Evolutionary conservation across 108 stramenopile genomes (phyloP).

Genomic region (Fragilaria crotonensis): DNA sequence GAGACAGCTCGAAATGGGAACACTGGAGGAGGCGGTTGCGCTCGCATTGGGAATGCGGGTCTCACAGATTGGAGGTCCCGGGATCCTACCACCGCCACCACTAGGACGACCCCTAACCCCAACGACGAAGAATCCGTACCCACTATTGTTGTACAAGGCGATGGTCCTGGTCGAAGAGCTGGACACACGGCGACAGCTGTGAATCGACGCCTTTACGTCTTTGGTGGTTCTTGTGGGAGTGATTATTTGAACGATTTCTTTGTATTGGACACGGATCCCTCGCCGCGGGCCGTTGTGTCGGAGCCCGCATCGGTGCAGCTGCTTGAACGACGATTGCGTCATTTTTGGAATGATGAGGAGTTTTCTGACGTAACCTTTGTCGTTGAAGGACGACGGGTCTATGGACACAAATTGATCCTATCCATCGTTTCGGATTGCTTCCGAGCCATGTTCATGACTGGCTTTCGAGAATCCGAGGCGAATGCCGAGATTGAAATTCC

Average conservation of each 20-base stretch:
- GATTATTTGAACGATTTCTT: constrained; percentile 83
- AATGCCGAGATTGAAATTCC: constrained; percentile 74
- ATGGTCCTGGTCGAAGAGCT: constrained; percentile 77
- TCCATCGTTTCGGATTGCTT: constrained; percentile 83
- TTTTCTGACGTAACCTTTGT: constrained; percentile 90
- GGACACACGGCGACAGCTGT: constrained; percentile 93
- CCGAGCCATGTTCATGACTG: constrained; percentile 87
- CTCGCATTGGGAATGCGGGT: neutral
- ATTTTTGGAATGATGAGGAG: constrained; percentile 81
- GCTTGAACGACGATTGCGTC: constrained; percentile 49
- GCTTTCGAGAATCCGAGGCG: constrained; percentile 67
- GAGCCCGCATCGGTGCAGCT: constrained; percentile 60
- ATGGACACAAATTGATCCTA: constrained; percentile 85
- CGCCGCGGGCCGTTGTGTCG: constrained; percentile 51
- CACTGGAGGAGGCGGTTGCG: neutral
- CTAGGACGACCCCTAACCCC: constrained; percentile 47
- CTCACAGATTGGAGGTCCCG: constrained; percentile 55
- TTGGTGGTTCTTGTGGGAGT: constrained; percentile 73
- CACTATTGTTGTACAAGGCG: constrained; percentile 60
- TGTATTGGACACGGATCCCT: constrained; percentile 86
- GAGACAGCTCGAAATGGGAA: constrained; percentile 1
- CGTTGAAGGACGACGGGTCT: constrained; percentile 75
- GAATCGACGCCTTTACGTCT: constrained; percentile 68
- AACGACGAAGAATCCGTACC: constrained; percentile 80
- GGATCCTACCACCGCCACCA: constrained; percentile 7